A percentile compares a stretch with the other conserved stretches of the same genome.
Conservation (phyloP, 2,329 filamentous ascomycete genomes). For the Talaromyces funiculosus region DNA sequence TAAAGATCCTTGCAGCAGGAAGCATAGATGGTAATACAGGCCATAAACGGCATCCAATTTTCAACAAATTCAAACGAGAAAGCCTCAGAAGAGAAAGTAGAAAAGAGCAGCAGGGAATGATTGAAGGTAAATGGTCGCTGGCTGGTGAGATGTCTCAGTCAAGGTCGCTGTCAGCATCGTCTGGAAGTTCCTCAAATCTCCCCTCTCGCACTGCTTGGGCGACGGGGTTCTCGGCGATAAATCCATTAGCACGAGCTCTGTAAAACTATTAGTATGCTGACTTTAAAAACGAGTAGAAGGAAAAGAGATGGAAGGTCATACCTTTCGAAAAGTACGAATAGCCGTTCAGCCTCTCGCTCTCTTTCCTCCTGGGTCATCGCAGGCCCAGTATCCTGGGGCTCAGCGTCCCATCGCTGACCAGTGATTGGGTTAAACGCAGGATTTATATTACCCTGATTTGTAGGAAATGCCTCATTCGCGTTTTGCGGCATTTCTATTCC, state of each 20-base stretch:
- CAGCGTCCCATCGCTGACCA: constrained; percentile 69
- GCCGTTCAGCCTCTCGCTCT: constrained; percentile 78
- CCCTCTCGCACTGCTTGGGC: constrained; percentile 64
- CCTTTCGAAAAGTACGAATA: constrained; percentile 90
- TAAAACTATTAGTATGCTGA: neutral
- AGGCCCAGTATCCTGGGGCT: constrained; percentile 54
- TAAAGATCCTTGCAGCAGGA: neutral
- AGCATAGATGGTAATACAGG: neutral
- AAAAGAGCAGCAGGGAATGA: neutral
- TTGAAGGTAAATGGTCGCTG: neutral
- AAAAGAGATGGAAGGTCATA: constrained; percentile 28
- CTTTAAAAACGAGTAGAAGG: neutral
- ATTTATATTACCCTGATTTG: constrained; percentile 21
- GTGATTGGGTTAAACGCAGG: constrained; percentile 71
- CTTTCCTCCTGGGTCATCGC: constrained; percentile 91
- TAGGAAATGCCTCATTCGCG: constrained; percentile 52
- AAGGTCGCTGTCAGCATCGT: constrained; percentile 43
- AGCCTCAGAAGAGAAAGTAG: neutral
- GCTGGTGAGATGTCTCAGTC: neutral
- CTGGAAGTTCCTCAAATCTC: constrained; percentile 62
- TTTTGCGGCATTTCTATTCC: constrained; percentile 71
- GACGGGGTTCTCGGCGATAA: constrained; percentile 72
- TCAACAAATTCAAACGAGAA: neutral
- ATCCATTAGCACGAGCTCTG: constrained; percentile 65
- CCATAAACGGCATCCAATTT: neutral